Evolutionary conservation across 2,329 filamentous ascomycete genomes (phyloP), one percentile per base, ranked within the genome.

Genomic region (Epichloe festucae): DNA sequence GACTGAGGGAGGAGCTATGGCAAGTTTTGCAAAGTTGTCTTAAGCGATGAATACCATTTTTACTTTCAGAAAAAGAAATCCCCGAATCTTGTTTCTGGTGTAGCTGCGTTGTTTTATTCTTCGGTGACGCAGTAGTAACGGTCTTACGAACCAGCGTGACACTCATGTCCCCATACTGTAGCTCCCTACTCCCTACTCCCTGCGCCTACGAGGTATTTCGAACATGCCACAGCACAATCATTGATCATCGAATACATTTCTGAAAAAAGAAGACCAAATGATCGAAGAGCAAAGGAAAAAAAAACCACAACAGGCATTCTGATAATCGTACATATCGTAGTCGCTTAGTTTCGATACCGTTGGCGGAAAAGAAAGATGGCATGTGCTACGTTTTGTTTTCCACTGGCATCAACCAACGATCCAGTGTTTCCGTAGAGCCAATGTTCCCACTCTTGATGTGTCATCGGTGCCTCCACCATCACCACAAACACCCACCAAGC

Each of bases 311-410:
- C 51, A 49, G 47, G 47, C 52, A 54, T 56, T 53, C 53, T 53
- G 54, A 53, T 54, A 57, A 52, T 58, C 55, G 52, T 59, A 59
- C 57, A 58, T 47, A 15, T 36, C 48, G 40, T 49, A 35, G 36
- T 50, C 46, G 50, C 40, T 52, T 48, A 31, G 31, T 43, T 51
- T 47, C 50, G 17, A 42, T 15, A 6, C 27, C 39, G 17, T 48
- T 1, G 15, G 40, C 15, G 17, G 46, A 14, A 19, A n/a, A 41
- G 17, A 15, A 38, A 19, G 7, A 2, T 31, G 15, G 12, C 48
- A 5, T 27, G n/a, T 19, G n/a, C n/a, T 21, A 21, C 6, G 23
- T 23, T 31, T 31, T 15, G n/a, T 3, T 21, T 40, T 48, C 21
- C 21, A 7, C 38, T 36, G 40, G 40, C 40, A 14, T 21, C 8